Evolutionary conservation across 345 rosid genomes (phyloP).

Genomic region (Nephelium lappaceum): DNA sequence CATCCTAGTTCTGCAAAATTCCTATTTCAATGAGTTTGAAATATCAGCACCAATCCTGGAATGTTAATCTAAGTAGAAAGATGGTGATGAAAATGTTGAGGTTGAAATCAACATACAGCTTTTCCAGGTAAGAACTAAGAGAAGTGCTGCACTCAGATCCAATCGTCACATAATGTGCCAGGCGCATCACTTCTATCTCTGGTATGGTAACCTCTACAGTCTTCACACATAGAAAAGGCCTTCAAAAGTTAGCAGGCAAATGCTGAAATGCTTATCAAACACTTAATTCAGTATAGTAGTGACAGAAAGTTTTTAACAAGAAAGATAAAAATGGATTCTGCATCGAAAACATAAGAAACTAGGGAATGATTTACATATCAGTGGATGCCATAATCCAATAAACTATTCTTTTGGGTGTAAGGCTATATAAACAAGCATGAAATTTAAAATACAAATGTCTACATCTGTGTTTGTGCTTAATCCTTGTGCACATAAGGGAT

Average conservation of each 20-base stretch:
- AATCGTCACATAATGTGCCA: conserved; percentile 73
- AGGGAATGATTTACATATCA: no score
- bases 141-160: conserved; percentile 63
- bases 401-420: no score
- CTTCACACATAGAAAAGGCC: conserved; percentile 30
- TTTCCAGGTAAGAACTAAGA: conserved; percentile 48
- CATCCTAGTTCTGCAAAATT: conserved; percentile 53
- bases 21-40: conserved; percentile 33
- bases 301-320: not conserved
- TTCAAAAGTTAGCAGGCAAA: conserved; percentile 21
- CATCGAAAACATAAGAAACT: no score
- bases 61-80: not conserved
- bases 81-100: not conserved
- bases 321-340: no score
- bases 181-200: conserved; percentile 69
- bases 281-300: not conserved
- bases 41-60: conserved; percentile 12
- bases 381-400: no score
- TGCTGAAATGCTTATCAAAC: not conserved
- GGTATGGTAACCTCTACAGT: conserved; percentile 69
- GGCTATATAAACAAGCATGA: no score
- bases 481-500: not conserved
- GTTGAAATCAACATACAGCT: conserved; percentile 40
- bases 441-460: not conserved
- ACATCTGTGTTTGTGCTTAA: not conserved